Evolutionary conservation across 805 yeast genomes (phyloP).

Genomic region (Spencermartinsiella europaea): DNA sequence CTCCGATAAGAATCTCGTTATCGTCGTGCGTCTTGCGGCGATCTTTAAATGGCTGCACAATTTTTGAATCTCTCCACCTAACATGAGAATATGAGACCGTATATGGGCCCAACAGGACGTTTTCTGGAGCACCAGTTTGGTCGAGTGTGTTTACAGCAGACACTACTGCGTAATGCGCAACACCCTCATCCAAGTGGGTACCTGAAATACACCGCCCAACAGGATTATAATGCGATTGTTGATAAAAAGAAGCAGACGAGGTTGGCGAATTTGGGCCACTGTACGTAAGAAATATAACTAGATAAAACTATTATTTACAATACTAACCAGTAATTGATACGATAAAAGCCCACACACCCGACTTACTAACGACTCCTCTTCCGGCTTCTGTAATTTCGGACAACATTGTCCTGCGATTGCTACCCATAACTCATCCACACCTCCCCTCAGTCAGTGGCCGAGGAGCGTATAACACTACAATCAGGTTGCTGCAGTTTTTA

Average conservation of each 20-base stretch:
- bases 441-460: conserved; percentile 27
- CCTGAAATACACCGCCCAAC: neutral
- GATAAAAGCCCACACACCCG: conserved; percentile 25
- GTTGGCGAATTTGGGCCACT: conserved; percentile 28
- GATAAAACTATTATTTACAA: neutral
- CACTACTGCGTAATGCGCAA: neutral
- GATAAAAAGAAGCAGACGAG: conserved; percentile 18
- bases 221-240: conserved; percentile 3
- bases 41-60: too few species aligned
- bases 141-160: neutral
- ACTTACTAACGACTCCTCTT: conserved; percentile 22
- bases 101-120: too few species aligned
- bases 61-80: too few species aligned
- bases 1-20: too few species aligned
- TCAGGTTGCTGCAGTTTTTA: conserved; percentile 26
- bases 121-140: neutral
- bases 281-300: conserved; percentile 5
- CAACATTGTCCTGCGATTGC: conserved; percentile 24
- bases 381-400: conserved; percentile 27
- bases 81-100: too few species aligned
- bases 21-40: too few species aligned
- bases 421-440: conserved; percentile 28
- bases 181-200: neutral
- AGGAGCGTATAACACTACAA: conserved; percentile 24
- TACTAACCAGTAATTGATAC: conserved; percentile 17